Percentiles rank a stretch among this genome's conserved stretches.
These are phyloP conservation scores for Spizellomyces sp. DNA, from an alignment of 192 early-diverging fungal genomes.

Conservation along the genomic window DNA sequence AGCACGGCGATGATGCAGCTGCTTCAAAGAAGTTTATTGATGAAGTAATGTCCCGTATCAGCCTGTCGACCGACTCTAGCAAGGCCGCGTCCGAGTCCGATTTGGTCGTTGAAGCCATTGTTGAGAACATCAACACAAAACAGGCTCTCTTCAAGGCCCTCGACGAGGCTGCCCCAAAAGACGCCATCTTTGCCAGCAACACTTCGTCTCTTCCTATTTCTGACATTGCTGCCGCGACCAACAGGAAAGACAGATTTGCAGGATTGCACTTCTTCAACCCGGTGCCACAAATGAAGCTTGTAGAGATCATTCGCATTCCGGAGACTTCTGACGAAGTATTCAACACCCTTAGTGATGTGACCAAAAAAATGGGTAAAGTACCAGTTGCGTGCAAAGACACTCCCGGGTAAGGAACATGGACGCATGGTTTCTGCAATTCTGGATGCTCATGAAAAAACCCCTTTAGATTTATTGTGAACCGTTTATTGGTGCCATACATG, in stretches of 20 bases:
- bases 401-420: slow-evolving; percentile 67
- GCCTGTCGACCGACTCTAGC: slow-evolving; percentile 64
- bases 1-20: slow-evolving; percentile 71
- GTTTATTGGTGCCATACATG: slow-evolving; percentile 94
- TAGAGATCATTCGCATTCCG: slow-evolving; percentile 84
- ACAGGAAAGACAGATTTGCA: slow-evolving; percentile 64
- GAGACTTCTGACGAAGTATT: slow-evolving; percentile 64
- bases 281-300: slow-evolving; percentile 97
- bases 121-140: slow-evolving; percentile 91
- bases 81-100: slow-evolving; percentile 67
- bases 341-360: slow-evolving; percentile 66
- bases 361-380: slow-evolving; percentile 78
- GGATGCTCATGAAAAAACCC: neutral
- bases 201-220: slow-evolving; percentile 88
- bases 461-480: slow-evolving; percentile 84
- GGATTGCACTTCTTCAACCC: slow-evolving; percentile 99
- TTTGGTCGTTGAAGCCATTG: slow-evolving; percentile 93
- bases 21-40: slow-evolving; percentile 63
- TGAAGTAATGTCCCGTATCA: slow-evolving; percentile 67
- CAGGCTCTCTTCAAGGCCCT: slow-evolving; percentile 75
- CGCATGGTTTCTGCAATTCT: neutral
- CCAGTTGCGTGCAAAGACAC: slow-evolving; percentile 96
- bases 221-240: slow-evolving; percentile 71
- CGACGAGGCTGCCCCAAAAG: slow-evolving; percentile 70
- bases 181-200: slow-evolving; percentile 87